Evolutionary conservation across 768 basidiomycete species (phyloP).

Genomic region (Leccinum boreale): DNA sequence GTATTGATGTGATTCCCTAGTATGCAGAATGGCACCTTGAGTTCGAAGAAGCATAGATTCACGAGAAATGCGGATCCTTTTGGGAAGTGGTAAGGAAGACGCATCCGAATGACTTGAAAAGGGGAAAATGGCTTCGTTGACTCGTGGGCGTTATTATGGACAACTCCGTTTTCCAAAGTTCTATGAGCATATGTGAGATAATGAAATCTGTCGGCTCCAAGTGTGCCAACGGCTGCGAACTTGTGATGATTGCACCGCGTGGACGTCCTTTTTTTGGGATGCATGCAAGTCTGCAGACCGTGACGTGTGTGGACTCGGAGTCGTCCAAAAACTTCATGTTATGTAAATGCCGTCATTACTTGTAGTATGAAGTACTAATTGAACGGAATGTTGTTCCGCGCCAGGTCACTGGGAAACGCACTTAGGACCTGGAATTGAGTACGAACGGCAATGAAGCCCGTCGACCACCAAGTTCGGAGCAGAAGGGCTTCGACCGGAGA

Average conservation of each 20-base stretch:
- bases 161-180: background rate
- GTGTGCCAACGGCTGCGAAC: constrained; percentile 15
- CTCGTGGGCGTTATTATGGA: constrained; percentile 3
- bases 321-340: background rate
- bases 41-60: constrained; percentile 5
- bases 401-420: constrained; percentile 4
- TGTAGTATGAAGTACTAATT: constrained; percentile 2
- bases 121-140: constrained; percentile 4
- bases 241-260: constrained; percentile 3
- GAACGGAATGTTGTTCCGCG: constrained; percentile 7
- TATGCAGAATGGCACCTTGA: constrained; percentile 2
- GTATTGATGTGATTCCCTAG: constrained; percentile 5
- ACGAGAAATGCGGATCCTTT: constrained; percentile 18
- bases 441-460: background rate
- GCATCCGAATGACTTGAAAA: background rate
- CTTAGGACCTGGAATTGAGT: background rate
- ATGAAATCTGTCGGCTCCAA: constrained; percentile 18
- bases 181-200: constrained; percentile 4
- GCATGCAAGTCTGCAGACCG: constrained; percentile 1
- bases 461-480: background rate
- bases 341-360: constrained; percentile 18
- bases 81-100: constrained; percentile 15
- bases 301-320: background rate
- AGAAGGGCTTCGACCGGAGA: background rate
- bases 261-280: constrained; percentile 2